Evolutionary conservation across 2,329 filamentous ascomycete genomes (phyloP), one percentile per base, ranked within the genome.

Genomic region (Monosporascus ibericus): DNA sequence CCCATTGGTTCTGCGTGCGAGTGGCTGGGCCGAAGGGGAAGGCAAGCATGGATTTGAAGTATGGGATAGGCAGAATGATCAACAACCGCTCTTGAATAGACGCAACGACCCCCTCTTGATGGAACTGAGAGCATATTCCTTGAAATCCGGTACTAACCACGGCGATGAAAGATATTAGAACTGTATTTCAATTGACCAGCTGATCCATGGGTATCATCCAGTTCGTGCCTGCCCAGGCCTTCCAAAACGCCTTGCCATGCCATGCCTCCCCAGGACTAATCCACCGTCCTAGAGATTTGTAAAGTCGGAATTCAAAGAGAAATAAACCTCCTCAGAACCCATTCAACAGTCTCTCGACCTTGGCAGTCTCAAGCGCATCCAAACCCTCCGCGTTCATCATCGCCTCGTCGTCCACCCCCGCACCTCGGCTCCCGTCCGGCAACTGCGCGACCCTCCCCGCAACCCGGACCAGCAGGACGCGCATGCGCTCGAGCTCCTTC

Each of bases 401-500:
- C 4, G 59, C 57, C 15, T 56, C 63, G 15, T 57, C 62, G 25
- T 52, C 58, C 6, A 54, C 55, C n/a, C 59, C 59, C 14, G 47
- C 47, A 8, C 37, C 52, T 40, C 40, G 9, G 14, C 30, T 55
- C 18, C 55, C 53, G 38, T 25, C 62, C 6, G 69, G 65, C 17
- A 79, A 52, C 52, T 65, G 63, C 14, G 68, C 71, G 1, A 86
- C 71, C 20, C 80, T 74, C 2, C 76, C 80, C 5, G 77, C 75
- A 0, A 87, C 82, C 25, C 84, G 74, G 1, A 78, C 76, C 51
- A 86, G 73, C 55, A 90, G 68, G 58, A 84, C 73, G 36, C 84
- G 78, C 78, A 86, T 88, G 56, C 77, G 79, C 65, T 84, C 80
- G 51, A 90, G 70, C 68, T 90, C 86, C 50, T 72, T 72, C 63